Evolutionary conservation across 805 yeast genomes (phyloP).

Genomic region (fission yeast (Schizosaccharomyces pombe)): DNA sequence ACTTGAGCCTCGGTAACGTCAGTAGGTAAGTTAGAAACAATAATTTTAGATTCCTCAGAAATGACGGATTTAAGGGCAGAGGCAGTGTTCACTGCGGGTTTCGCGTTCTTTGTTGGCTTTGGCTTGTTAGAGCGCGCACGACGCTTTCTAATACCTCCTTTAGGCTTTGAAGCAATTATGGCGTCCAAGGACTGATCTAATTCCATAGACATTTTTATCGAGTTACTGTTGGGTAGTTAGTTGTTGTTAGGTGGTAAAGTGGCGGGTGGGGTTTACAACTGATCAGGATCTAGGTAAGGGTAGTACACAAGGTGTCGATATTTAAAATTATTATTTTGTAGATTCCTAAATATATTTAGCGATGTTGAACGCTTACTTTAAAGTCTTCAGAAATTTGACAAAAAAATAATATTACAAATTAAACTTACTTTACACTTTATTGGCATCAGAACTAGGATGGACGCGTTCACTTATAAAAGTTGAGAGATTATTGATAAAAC

Average conservation of each 20-base stretch:
- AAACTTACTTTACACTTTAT: too few species aligned
- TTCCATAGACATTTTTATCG: conserved; percentile 38
- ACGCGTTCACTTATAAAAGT: too few species aligned
- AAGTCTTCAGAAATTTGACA: too few species aligned
- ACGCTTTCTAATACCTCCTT: conserved; percentile 14
- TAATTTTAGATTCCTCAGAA: conserved; percentile 38
- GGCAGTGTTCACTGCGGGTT: conserved; percentile 13
- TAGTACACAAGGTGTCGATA: neutral
- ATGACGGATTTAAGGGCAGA: conserved; percentile 23
- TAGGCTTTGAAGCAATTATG: conserved; percentile 42
- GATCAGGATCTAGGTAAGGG: neutral
- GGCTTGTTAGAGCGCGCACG: conserved; percentile 6
- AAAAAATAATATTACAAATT: too few species aligned
- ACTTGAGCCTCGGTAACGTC: conserved; percentile 14
- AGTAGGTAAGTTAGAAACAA: conserved; percentile 41
- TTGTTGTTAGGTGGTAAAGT: neutral
- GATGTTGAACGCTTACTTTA: too few species aligned
- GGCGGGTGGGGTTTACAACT: neutral
- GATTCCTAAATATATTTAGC: too few species aligned
- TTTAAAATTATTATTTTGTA: too few species aligned
- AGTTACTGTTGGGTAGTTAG: neutral
- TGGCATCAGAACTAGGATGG: too few species aligned
- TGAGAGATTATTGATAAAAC: too few species aligned
- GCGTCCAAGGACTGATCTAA: conserved; percentile 90
- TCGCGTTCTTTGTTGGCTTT: conserved; percentile 15